Evolutionary conservation across 805 yeast genomes (phyloP).

Genomic region (Candida lessepsii): DNA sequence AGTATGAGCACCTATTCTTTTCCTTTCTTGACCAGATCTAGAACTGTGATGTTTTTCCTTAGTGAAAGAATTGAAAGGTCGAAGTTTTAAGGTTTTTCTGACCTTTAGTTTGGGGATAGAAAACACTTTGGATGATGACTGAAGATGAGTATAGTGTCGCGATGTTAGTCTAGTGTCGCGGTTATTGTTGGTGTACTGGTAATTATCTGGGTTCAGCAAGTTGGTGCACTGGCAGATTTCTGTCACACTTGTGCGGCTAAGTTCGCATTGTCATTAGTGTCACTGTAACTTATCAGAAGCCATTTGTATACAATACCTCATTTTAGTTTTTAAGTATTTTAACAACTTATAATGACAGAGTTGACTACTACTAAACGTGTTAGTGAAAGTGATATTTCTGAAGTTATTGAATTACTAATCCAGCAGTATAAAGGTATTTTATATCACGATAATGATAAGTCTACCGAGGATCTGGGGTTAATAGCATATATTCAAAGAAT

Average conservation of each 20-base stretch:
- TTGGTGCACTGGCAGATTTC: too few relatives aligned
- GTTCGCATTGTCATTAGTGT: background rate
- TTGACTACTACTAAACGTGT: background rate
- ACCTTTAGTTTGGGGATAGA: background rate
- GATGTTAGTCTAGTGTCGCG: too few relatives aligned
- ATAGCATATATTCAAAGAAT: slow-evolving; percentile 10
- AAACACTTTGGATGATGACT: slow-evolving; percentile 2
- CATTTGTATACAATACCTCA: background rate
- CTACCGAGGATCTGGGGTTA: slow-evolving; percentile 2
- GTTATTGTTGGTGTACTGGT: too few relatives aligned
- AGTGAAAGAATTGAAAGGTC: background rate
- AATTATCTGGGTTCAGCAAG: too few relatives aligned
- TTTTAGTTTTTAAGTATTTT: too few relatives aligned
- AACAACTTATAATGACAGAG: background rate
- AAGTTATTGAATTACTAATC: slow-evolving; percentile 16
- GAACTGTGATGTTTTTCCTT: background rate
- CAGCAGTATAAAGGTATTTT: slow-evolving; percentile 14
- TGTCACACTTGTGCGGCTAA: background rate
- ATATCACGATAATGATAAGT: background rate
- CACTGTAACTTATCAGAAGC: slow-evolving; percentile 5
- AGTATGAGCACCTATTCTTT: slow-evolving; percentile 3
- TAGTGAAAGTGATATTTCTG: slow-evolving; percentile 11
- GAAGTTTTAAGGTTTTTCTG: slow-evolving; percentile 1
- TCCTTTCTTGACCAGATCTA: background rate
- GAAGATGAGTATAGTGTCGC: slow-evolving; percentile 1